Conservation (phyloP, 306 rosid genomes). For the Sicyos edulis region DNA sequence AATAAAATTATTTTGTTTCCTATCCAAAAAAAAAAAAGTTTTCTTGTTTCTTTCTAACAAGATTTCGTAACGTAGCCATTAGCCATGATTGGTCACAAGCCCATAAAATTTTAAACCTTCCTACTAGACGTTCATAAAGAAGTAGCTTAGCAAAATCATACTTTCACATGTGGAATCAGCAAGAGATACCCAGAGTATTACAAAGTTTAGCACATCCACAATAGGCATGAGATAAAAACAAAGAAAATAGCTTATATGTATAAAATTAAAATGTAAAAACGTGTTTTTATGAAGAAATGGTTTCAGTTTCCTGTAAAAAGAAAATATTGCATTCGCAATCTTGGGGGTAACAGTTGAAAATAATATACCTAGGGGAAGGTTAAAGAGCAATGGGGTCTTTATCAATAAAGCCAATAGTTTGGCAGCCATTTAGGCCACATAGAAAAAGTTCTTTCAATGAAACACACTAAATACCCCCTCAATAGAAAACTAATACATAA, state of each 20-base stretch:
- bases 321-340: too few relatives aligned
- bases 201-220: neutral
- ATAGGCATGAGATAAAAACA: neutral
- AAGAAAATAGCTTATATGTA: neutral
- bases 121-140: neutral
- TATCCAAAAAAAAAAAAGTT: neutral
- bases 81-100: neutral
- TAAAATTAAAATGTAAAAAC: neutral
- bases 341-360: neutral
- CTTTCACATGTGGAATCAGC: neutral
- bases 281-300: too few relatives aligned
- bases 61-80: neutral
- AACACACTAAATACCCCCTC: neutral
- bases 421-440: neutral
- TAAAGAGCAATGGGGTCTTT: neutral
- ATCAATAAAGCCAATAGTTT: neutral
- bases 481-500: neutral
- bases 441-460: neutral
- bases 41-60: neutral
- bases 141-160: neutral
- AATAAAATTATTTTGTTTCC: too few relatives aligned
- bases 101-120: neutral
- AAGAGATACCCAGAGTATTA: slow-evolving; percentile 7
- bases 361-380: neutral
- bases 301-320: too few relatives aligned